phyloP scores from a whole-genome alignment of 2,329 filamentous ascomycete species.

The Diaporthe longicolla region DNA sequence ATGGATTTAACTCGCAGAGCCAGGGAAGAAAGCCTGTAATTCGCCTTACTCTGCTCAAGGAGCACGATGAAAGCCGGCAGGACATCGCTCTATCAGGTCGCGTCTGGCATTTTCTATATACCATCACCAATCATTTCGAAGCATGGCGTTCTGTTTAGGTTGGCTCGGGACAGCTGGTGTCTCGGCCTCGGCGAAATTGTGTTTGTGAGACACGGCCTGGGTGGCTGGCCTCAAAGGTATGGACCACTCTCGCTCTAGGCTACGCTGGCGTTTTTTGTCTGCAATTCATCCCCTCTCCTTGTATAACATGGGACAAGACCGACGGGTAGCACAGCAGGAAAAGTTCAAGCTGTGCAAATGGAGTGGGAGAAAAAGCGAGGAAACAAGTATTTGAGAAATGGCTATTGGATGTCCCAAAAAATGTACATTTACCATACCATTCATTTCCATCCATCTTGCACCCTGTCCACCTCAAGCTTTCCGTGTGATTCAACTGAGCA shows the following conservation, averaged over 20 bases:
- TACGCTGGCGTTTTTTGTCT: slow-evolving; percentile 4
- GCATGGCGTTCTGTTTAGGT: slow-evolving; percentile 41
- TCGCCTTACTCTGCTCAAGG: not conserved
- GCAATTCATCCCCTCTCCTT: slow-evolving; percentile 35
- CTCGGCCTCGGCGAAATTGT: slow-evolving; percentile 26
- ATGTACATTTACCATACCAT: not conserved
- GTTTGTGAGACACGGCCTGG: slow-evolving; percentile 10
- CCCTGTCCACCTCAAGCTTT: not conserved
- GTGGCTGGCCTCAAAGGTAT: slow-evolving; percentile 16
- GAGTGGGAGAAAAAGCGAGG: not conserved
- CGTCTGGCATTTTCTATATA: slow-evolving; percentile 31
- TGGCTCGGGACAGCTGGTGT: slow-evolving; percentile 11
- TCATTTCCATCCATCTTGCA: not conserved
- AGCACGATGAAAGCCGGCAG: not conserved
- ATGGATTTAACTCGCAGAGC: slow-evolving; percentile 67
- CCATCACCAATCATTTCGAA: slow-evolving; percentile 31
- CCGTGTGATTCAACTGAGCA: not conserved
- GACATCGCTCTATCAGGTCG: not conserved
- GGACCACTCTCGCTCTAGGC: slow-evolving; percentile 16
- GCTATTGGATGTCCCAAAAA: not conserved
- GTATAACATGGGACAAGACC: slow-evolving; percentile 31
- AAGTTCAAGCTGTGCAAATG: not conserved
- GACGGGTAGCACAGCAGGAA: slow-evolving; percentile 1
- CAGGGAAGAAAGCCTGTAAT: slow-evolving; percentile 49
- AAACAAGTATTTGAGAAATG: not conserved